Evolutionary conservation across 371 early-diverging fungal genomes (phyloP).

Genomic region (Rhizopus stolonifer): DNA sequence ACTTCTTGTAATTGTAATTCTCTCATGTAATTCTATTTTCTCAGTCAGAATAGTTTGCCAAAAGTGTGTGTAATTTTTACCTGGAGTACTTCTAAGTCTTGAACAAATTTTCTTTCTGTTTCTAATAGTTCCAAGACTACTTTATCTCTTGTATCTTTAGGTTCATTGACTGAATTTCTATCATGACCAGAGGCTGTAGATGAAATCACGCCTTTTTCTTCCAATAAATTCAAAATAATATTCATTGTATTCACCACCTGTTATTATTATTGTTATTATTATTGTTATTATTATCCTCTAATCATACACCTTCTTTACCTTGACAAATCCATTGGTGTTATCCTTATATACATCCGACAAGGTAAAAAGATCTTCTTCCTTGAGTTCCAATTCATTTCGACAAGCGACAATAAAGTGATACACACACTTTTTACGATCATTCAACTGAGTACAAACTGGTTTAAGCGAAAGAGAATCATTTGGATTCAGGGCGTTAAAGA

Average conservation of each 20-base stretch:
- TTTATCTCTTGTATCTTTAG: slow-evolving; percentile 81
- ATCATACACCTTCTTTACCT: slow-evolving; percentile 60
- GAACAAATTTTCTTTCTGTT: slow-evolving; percentile 92
- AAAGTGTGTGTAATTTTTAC: slow-evolving; percentile 38
- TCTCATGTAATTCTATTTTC: slow-evolving; percentile 59
- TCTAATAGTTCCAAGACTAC: slow-evolving; percentile 87
- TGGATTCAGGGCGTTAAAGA: slow-evolving; percentile 78
- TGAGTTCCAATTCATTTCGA: slow-evolving; percentile 63
- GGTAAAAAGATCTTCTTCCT: slow-evolving; percentile 80
- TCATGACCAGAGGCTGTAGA: slow-evolving; percentile 32
- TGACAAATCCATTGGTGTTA: slow-evolving; percentile 93
- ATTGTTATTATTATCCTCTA: too few species aligned
- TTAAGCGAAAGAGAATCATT: slow-evolving; percentile 53
- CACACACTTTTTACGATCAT: slow-evolving; percentile 80
- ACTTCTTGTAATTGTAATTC: slow-evolving; percentile 58
- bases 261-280: too few species aligned
- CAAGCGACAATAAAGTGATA: slow-evolving; percentile 79
- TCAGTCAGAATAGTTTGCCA: too few species aligned
- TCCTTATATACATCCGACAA: slow-evolving; percentile 88
- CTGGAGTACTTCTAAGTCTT: slow-evolving; percentile 85
- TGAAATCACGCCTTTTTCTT: slow-evolving; percentile 65
- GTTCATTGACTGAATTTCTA: slow-evolving; percentile 54
- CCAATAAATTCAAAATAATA: slow-evolving; percentile 65
- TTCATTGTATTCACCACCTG: slow-evolving; percentile 68
- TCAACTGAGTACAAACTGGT: slow-evolving; percentile 36